Conservation (phyloP, 1,139 yeast genomes). For the Nakaseomyces delphensis region DNA sequence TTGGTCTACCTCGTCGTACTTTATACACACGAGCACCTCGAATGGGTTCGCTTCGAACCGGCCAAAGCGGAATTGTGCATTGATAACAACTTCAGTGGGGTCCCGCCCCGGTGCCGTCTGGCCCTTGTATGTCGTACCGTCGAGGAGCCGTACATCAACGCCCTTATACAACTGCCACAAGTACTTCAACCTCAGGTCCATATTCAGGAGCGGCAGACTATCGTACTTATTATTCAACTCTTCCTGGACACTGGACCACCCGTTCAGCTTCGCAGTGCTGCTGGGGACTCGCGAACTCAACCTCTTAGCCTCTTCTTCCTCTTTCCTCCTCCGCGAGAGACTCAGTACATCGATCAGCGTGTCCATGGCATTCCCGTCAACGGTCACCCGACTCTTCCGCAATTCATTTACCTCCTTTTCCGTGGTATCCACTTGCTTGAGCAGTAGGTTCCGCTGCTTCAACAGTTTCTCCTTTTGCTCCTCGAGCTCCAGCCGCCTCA, state of each 20-base stretch:
- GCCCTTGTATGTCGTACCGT: not conserved
- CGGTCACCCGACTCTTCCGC: conserved; percentile 9
- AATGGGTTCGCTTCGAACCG: conserved; percentile 1
- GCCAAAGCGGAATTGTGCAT: conserved; percentile 1
- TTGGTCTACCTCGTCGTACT: conserved; percentile 1
- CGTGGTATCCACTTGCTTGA: conserved; percentile 14
- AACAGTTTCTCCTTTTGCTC: conserved; percentile 17
- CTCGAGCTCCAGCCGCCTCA: conserved; percentile 13
- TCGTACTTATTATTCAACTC: conserved; percentile 19
- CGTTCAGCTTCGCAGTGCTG: not conserved
- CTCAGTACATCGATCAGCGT: conserved; percentile 3
- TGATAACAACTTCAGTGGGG: not conserved
- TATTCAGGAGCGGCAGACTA: conserved; percentile 23
- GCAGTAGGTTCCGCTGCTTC: conserved; percentile 13
- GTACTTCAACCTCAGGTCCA: conserved; percentile 18
- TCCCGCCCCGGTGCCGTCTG: not conserved
- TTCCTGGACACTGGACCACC: conserved; percentile 2
- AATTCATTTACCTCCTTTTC: not conserved
- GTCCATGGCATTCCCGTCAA: conserved; percentile 2
- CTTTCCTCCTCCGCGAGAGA: conserved; percentile 9
- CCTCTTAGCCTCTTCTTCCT: conserved; percentile 4
- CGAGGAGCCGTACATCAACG: conserved; percentile 7
- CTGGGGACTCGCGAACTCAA: not conserved
- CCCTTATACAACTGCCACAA: conserved; percentile 13
- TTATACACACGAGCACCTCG: not conserved